Evolutionary conservation across 139 green algal species (phyloP), one percentile per base, ranked within the genome.

Genomic region (Coelastrella sp.): DNA sequence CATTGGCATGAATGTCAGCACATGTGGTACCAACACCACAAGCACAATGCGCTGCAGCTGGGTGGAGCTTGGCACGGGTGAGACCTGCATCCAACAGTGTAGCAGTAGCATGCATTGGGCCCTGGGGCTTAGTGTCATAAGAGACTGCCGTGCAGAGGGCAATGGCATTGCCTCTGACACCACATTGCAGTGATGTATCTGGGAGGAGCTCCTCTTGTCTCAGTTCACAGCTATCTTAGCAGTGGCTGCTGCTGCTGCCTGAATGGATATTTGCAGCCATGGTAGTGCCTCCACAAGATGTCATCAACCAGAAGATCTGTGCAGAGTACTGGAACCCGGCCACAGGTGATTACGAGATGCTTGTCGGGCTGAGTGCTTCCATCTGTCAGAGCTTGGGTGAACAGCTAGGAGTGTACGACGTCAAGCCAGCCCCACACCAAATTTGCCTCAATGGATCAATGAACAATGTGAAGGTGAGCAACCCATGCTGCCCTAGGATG

Each of bases 361-460:
- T 49, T 25, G 78, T 66, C 4, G 78, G 20, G 10, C 17, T 84
- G 78, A 65, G 25, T n/a, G 78, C 78, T 3, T 84, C 78, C 8
- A 65, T 84, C 78, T 84, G 78, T 27, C 78, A 84, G 78, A 66
- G 59, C 25, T 56, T 84, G 27, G 35, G 56, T 8, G 78, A 65
- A 10, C 76, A 57, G 4, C n/a, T 24, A n/a, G 27, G 76, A 60
- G 5, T 17, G 12, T 70, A 22, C 15, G 63, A 70, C 6, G 63
- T 70, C 15, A 70, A 20, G n/a, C 27, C 76, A 78, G 10, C 78
- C 1, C 78, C 78, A 22, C 14, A 70, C 17, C 35, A 84, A 6
- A 14, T 84, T 10, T 84, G 78, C 56, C 78, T 84, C 19, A 84
- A 84, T 66, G 78, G 78, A 4, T 65, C 78, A 7, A 68, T 68